Conservation (phyloP, 768 basidiomycete species). For the Cystobasidium tubakii region DNA sequence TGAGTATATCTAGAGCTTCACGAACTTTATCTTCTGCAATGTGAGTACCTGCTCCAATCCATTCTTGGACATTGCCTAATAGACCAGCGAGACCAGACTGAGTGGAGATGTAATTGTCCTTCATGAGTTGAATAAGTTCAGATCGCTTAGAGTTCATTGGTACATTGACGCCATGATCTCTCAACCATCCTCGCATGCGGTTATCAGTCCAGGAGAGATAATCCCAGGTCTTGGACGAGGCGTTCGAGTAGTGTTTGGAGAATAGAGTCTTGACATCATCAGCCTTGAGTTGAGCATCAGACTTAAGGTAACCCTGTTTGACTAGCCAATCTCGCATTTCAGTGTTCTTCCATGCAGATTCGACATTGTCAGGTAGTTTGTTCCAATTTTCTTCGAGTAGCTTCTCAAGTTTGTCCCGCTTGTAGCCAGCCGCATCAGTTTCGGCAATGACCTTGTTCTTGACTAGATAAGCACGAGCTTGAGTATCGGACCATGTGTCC, state of each 20-base stretch:
- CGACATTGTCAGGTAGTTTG: constrained; percentile 58
- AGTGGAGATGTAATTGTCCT: constrained; percentile 60
- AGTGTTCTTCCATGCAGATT: constrained; percentile 66
- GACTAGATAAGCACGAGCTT: constrained; percentile 42
- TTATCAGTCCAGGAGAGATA: constrained; percentile 92
- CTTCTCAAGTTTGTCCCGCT: constrained; percentile 70
- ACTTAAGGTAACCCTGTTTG: constrained; percentile 62
- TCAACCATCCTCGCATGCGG: constrained; percentile 76
- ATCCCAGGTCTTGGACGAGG: constrained; percentile 55
- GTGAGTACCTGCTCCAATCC: constrained; percentile 63
- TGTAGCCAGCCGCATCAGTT: constrained; percentile 42
- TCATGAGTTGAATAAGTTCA: constrained; percentile 63
- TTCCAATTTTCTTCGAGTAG: constrained; percentile 68
- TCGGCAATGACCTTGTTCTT: constrained; percentile 41
- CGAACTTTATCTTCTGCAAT: constrained; percentile 71
- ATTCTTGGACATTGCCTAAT: constrained; percentile 61
- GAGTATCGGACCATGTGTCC: constrained; percentile 45
- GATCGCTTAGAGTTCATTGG: constrained; percentile 56
- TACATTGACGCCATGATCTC: constrained; percentile 63
- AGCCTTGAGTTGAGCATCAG: constrained; percentile 61
- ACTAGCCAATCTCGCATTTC: constrained; percentile 69
- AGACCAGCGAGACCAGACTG: constrained; percentile 58
- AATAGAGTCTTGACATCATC: constrained; percentile 68
- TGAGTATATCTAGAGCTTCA: constrained; percentile 52
- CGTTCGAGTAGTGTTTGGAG: constrained; percentile 58